These are phyloP conservation scores for Chrysoporthe austroafricana DNA, from an alignment of 2,329 filamentous ascomycete species.

Conservation along the genomic window DNA sequence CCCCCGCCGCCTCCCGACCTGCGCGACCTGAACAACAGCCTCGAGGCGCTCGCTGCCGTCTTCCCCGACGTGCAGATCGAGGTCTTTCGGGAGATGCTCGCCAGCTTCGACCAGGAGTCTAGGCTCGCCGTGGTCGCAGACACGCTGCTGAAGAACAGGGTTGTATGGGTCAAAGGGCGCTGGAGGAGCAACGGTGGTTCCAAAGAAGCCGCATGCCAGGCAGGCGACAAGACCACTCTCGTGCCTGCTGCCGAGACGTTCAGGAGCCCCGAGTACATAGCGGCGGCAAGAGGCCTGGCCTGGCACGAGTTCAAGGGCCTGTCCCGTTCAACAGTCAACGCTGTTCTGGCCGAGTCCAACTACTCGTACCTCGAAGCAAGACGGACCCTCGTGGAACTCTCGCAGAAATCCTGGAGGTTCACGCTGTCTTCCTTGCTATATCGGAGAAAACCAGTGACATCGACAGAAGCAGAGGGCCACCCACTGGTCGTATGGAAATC, in stretches of 20 bases:
- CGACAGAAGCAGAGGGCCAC: conserved; percentile 61
- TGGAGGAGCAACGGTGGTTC: conserved; percentile 53
- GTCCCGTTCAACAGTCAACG: conserved; percentile 73
- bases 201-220: conserved; percentile 28
- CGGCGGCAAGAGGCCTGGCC: conserved; percentile 68
- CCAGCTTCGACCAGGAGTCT: conserved; percentile 75
- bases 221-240: conserved; percentile 6
- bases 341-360: conserved; percentile 80
- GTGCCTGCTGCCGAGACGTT: conserved; percentile 69
- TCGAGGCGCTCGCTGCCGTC: conserved; percentile 69
- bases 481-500: conserved; percentile 66
- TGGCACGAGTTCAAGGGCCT: conserved; percentile 78
- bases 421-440: conserved; percentile 70
- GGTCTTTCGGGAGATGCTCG: conserved; percentile 81
- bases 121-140: conserved; percentile 78
- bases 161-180: conserved; percentile 71
- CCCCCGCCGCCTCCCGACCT: conserved; percentile 63
- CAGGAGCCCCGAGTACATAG: conserved; percentile 67
- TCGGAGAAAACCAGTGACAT: conserved; percentile 61
- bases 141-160: conserved; percentile 72
- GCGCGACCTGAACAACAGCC: conserved; percentile 69
- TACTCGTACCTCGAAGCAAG: conserved; percentile 76
- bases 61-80: conserved; percentile 83
- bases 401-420: conserved; percentile 77
- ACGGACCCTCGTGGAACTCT: conserved; percentile 68